Evolutionary conservation across 108 stramenopile genomes (phyloP).

Genomic region (Conticribra weissflogii): DNA sequence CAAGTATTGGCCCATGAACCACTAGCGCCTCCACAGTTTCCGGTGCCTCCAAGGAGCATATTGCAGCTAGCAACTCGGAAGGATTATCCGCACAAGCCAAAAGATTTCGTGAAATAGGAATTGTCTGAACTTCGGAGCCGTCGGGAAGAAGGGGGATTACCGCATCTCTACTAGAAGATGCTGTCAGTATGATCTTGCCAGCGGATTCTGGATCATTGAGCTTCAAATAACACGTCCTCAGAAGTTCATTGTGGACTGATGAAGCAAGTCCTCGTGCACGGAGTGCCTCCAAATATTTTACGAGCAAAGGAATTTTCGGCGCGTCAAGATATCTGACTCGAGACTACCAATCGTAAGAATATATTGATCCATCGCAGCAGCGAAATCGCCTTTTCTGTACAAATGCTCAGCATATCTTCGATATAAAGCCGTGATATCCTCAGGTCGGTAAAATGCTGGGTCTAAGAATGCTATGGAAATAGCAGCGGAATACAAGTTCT

Average conservation of each 20-base stretch:
- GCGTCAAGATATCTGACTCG: constrained; percentile 92
- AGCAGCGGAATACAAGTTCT: constrained; percentile 90
- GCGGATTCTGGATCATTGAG: constrained; percentile 79
- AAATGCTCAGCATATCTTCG: constrained; percentile 92
- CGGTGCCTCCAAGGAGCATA: constrained; percentile 81
- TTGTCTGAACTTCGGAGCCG: constrained; percentile 26
- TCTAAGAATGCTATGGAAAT: constrained; percentile 90
- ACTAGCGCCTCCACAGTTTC: constrained; percentile 76
- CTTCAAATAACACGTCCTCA: constrained; percentile 85
- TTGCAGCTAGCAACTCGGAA: constrained; percentile 76
- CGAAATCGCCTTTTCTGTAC: constrained; percentile 91
- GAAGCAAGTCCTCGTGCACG: constrained; percentile 64
- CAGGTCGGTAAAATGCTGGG: constrained; percentile 65
- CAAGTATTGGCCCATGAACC: constrained; percentile 69
- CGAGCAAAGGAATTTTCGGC: constrained; percentile 85
- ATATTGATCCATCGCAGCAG: constrained; percentile 93
- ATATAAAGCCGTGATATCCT: constrained; percentile 82
- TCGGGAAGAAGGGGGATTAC: constrained; percentile 53
- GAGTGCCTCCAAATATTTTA: constrained; percentile 87
- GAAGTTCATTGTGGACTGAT: constrained; percentile 74
- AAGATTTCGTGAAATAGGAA: constrained; percentile 56
- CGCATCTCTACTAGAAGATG: constrained; percentile 47
- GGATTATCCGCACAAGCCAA: constrained; percentile 63
- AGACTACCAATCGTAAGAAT: constrained; percentile 92
- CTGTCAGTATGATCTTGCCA: constrained; percentile 63